These are phyloP conservation scores for Penicillium italicum DNA, from an alignment of 2,329 filamentous ascomycete species.

Conservation along the genomic window DNA sequence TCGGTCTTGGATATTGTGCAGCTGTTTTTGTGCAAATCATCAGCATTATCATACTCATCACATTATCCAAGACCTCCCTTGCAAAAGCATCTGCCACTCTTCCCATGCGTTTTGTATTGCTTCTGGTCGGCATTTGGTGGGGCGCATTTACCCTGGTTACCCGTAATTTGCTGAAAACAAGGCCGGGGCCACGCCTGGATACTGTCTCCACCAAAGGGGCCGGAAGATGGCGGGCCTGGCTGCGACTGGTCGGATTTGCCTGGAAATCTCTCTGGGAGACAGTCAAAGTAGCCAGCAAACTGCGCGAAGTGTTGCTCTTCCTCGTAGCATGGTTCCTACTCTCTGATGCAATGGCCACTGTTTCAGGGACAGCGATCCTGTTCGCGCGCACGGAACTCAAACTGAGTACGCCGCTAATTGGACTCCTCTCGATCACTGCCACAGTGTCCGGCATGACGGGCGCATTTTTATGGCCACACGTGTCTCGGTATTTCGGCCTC, in stretches of 20 bases:
- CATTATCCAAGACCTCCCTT: constrained; percentile 35
- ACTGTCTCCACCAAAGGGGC: constrained; percentile 10
- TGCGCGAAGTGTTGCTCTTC: constrained; percentile 76
- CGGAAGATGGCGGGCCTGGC: constrained; percentile 47
- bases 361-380: constrained; percentile 83
- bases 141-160: constrained; percentile 77
- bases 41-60: constrained; percentile 69
- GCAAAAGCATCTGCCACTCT: constrained; percentile 66
- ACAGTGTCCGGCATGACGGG: constrained; percentile 76
- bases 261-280: constrained; percentile 82
- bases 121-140: constrained; percentile 85
- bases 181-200: constrained; percentile 69
- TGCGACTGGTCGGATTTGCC: constrained; percentile 69
- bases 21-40: constrained; percentile 78
- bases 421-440: constrained; percentile 83
- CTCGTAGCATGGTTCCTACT: constrained; percentile 86
- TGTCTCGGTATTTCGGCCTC: constrained; percentile 65
- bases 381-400: constrained; percentile 86
- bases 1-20: constrained; percentile 83
- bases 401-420: constrained; percentile 77
- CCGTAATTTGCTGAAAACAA: constrained; percentile 73
- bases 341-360: constrained; percentile 85
- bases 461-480: constrained; percentile 76
- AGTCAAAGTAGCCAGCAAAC: constrained; percentile 62
- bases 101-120: constrained; percentile 75